Evolutionary conservation across 2,329 filamentous ascomycete genomes (phyloP).

Genomic region (Fusarium veterinarium): DNA sequence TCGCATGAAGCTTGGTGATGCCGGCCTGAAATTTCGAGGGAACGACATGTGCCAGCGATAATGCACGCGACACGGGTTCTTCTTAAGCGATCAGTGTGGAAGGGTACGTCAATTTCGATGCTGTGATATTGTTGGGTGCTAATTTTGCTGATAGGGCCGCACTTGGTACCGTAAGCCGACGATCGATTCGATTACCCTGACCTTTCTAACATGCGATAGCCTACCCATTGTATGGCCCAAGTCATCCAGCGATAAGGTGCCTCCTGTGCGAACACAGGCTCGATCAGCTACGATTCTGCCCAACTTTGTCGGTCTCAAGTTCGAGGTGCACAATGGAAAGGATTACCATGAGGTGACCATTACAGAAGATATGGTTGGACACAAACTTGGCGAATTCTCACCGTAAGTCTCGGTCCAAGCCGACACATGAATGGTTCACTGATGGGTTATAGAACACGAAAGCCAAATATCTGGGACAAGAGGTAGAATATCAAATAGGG

Average conservation of each 20-base stretch:
- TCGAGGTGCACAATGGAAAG: conserved; percentile 94
- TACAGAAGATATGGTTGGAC: conserved; percentile 95
- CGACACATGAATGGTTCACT: no score
- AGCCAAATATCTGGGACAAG: conserved; percentile 66
- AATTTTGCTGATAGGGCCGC: conserved; percentile 55
- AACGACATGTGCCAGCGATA: conserved; percentile 46
- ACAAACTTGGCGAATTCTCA: conserved; percentile 93
- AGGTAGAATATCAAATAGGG: conserved; percentile 44
- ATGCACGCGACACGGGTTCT: conserved; percentile 79
- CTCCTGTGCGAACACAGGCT: conserved; percentile 86
- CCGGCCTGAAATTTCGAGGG: conserved; percentile 36
- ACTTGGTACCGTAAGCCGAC: conserved; percentile 64
- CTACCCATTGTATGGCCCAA: conserved; percentile 72
- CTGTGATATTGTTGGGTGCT: conserved; percentile 15
- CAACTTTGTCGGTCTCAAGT: conserved; percentile 89
- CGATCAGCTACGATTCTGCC: conserved; percentile 90
- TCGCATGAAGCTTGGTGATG: conserved; percentile 37
- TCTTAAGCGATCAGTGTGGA: conserved; percentile 85
- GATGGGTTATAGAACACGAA: conserved; percentile 60
- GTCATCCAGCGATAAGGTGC: conserved; percentile 69
- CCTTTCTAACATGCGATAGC: conserved; percentile 53
- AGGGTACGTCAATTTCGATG: conserved; percentile 66
- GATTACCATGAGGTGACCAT: conserved; percentile 83
- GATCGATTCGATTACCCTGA: conserved; percentile 13
- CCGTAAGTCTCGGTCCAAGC: conserved; percentile 68